Evolutionary conservation across 2,329 filamentous ascomycete species (phyloP).

Genomic region (Boeremia exigua): DNA sequence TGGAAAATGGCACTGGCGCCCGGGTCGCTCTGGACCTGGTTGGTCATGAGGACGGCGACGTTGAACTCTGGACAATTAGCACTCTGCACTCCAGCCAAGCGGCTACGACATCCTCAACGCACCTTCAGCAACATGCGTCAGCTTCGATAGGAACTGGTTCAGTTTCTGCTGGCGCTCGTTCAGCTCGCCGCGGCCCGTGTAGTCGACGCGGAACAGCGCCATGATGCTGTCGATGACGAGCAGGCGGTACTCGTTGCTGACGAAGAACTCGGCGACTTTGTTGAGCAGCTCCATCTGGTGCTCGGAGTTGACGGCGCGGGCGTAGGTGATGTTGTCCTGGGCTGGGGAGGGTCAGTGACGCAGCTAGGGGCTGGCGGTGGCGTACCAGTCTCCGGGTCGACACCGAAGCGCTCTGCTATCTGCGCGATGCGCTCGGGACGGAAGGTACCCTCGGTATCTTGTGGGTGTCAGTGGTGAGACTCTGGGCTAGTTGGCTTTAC

Average conservation of each 20-base stretch:
- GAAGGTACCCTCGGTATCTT: conserved; percentile 57
- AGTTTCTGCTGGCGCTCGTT: conserved; percentile 73
- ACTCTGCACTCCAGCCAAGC: too few species aligned
- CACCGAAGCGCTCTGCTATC: conserved; percentile 69
- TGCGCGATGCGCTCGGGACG: conserved; percentile 70
- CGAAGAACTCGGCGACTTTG: conserved; percentile 65
- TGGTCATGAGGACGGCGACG: conserved; percentile 64
- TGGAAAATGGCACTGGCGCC: conserved; percentile 72
- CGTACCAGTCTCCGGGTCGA: conserved; percentile 47
- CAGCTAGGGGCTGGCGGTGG: neutral
- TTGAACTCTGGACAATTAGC: conserved; percentile 71
- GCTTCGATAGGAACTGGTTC: conserved; percentile 67
- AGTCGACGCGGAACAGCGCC: conserved; percentile 72
- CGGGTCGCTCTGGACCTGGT: conserved; percentile 74
- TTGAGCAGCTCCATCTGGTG: conserved; percentile 70
- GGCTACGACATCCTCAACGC: too few species aligned
- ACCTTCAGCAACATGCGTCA: conserved; percentile 70
- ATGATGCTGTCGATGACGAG: conserved; percentile 74
- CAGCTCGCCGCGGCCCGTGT: conserved; percentile 69
- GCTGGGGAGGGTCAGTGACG: conserved; percentile 63
- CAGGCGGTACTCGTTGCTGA: conserved; percentile 68
- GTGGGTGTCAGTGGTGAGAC: conserved; percentile 13
- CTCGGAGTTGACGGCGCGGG: conserved; percentile 70
- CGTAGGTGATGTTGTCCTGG: conserved; percentile 72
- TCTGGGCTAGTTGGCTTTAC: neutral